Conservation (phyloP, 2,329 filamentous ascomycete genomes). For the Rosellinia necatrix region DNA sequence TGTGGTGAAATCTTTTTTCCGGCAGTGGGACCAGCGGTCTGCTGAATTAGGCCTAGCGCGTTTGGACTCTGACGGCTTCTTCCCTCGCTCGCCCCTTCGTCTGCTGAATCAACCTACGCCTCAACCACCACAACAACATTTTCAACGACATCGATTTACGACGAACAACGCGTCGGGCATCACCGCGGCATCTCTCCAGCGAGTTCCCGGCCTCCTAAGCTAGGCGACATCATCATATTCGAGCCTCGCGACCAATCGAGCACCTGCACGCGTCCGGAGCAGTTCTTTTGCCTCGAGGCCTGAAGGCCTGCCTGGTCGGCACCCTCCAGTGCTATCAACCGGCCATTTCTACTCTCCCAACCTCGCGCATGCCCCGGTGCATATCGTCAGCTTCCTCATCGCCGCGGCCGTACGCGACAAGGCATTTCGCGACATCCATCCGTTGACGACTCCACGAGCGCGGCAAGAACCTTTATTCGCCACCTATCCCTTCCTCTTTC, state of each 20-base stretch:
- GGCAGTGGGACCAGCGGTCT: conserved; percentile 18
- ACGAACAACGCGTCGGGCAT: conserved; percentile 60
- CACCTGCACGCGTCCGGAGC: conserved; percentile 32
- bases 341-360: conserved; percentile 32
- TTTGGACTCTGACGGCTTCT: conserved; percentile 34
- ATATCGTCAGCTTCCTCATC: conserved; percentile 32
- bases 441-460: conserved; percentile 33
- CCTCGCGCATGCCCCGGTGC: conserved; percentile 30
- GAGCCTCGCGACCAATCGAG: conserved; percentile 31
- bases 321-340: conserved; percentile 49
- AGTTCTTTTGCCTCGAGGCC: conserved; percentile 40
- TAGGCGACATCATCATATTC: conserved; percentile 42
- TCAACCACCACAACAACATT: conserved; percentile 51
- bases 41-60: conserved; percentile 44
- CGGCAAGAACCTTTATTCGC: conserved; percentile 5
- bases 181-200: conserved; percentile 44
- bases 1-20: conserved; percentile 34
- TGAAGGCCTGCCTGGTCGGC: conserved; percentile 45
- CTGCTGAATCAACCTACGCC: conserved; percentile 31
- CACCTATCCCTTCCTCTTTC: too few species aligned
- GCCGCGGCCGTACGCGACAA: conserved; percentile 2
- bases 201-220: conserved; percentile 39
- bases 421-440: neutral
- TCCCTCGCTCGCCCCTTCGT: conserved; percentile 30
- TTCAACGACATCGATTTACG: conserved; percentile 38